These are phyloP conservation scores for Kazachstania psychrophila DNA, from an alignment of 805 yeast species.

Conservation along the genomic window DNA sequence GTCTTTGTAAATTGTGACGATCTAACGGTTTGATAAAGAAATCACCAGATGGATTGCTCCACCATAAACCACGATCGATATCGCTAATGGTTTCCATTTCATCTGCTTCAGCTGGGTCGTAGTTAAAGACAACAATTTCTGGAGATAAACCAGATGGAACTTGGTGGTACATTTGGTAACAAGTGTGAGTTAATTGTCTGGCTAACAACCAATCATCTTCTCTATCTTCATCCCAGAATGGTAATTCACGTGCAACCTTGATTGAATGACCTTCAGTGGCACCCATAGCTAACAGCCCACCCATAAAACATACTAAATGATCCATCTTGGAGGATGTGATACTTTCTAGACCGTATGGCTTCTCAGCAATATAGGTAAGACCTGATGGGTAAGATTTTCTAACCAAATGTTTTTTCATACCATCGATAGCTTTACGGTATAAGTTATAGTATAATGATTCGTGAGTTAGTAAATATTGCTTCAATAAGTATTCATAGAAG, in stretches of 20 bases:
- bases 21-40: slow-evolving; percentile 63
- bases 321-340: slow-evolving; percentile 66
- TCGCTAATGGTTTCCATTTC: slow-evolving; percentile 4
- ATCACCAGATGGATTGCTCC: slow-evolving; percentile 38
- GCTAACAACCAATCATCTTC: slow-evolving; percentile 62
- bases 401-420: slow-evolving; percentile 62
- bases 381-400: slow-evolving; percentile 52
- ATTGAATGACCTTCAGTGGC: slow-evolving; percentile 66
- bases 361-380: slow-evolving; percentile 68
- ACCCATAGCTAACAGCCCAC: slow-evolving; percentile 81
- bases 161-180: slow-evolving; percentile 76
- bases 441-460: slow-evolving; percentile 55
- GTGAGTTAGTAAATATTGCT: slow-evolving; percentile 74
- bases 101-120: slow-evolving; percentile 28
- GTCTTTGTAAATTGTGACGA: slow-evolving; percentile 80
- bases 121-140: slow-evolving; percentile 80
- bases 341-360: slow-evolving; percentile 57
- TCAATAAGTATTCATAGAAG: slow-evolving; percentile 79
- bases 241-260: slow-evolving; percentile 44
- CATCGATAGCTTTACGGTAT: slow-evolving; percentile 69
- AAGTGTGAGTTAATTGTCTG: slow-evolving; percentile 65
- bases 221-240: slow-evolving; percentile 48
- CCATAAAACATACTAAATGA: slow-evolving; percentile 84
- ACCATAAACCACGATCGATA: slow-evolving; percentile 11
- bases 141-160: slow-evolving; percentile 76